Evolutionary conservation across 2,329 filamentous ascomycete species (phyloP).

Genomic region (Phialophora macrospora): DNA sequence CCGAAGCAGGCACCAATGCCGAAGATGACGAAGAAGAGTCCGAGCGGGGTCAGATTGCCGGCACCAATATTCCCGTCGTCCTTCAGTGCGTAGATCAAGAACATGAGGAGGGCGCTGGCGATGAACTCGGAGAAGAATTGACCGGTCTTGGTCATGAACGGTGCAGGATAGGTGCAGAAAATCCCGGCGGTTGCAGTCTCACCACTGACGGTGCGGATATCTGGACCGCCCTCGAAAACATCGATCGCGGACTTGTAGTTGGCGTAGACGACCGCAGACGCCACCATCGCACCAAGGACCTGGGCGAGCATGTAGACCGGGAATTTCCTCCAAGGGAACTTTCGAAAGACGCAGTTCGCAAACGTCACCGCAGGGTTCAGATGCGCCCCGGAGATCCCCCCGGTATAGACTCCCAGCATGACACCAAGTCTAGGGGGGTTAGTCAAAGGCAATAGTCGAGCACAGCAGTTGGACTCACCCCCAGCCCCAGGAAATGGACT

Average conservation of each 20-base stretch:
- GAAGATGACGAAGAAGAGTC: conserved; percentile 73
- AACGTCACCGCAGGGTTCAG: conserved; percentile 74
- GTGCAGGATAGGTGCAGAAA: conserved; percentile 71
- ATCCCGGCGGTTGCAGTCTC: conserved; percentile 69
- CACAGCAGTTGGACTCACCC: conserved; percentile 44
- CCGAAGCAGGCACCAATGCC: conserved; percentile 75
- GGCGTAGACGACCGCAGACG: conserved; percentile 63
- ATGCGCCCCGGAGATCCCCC: conserved; percentile 66
- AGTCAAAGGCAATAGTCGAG: neutral
- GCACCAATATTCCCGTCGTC: conserved; percentile 56
- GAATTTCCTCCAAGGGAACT: conserved; percentile 71
- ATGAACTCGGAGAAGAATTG: conserved; percentile 76
- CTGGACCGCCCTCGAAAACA: conserved; percentile 61
- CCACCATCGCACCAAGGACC: conserved; percentile 69
- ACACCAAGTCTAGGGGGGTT: conserved; percentile 63
- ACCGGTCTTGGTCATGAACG: conserved; percentile 66
- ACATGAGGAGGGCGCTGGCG: conserved; percentile 70
- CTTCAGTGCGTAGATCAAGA: conserved; percentile 72
- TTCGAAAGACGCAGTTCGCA: conserved; percentile 70
- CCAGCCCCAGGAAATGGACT: conserved; percentile 59
- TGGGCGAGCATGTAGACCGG: conserved; percentile 71
- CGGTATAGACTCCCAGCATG: conserved; percentile 69
- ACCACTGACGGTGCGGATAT: conserved; percentile 65
- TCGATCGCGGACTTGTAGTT: conserved; percentile 71
- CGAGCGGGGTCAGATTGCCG: conserved; percentile 63